phyloP scores from a whole-genome alignment of 345 rosid genomes.

The Salix koriyanagi region DNA sequence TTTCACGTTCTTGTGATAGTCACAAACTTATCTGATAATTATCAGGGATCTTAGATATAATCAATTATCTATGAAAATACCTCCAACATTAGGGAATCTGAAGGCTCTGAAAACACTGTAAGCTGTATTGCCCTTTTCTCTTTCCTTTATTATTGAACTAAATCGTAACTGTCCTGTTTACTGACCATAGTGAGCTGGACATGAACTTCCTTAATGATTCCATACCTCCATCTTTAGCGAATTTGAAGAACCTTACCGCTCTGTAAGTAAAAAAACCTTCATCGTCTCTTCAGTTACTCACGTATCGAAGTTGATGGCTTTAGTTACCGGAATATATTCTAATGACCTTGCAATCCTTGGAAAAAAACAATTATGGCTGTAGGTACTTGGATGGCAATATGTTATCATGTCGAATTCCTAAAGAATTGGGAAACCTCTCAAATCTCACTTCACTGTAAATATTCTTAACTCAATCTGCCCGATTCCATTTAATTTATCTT shows the following conservation, averaged over 20 bases:
- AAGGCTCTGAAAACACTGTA: background rate
- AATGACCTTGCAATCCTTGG: background rate
- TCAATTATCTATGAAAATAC: no score
- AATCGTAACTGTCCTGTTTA: background rate
- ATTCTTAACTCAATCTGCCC: background rate
- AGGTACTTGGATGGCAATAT: background rate
- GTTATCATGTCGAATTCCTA: slow-evolving; percentile 15
- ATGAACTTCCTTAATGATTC: background rate
- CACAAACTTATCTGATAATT: no score
- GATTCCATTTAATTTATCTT: no score
- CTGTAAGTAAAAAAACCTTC: background rate
- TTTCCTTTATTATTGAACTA: no score
- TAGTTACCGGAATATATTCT: background rate
- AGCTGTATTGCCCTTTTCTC: background rate
- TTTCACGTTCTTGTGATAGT: no score
- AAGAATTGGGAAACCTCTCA: slow-evolving; percentile 1
- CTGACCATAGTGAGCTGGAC: background rate
- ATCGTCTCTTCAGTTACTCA: background rate
- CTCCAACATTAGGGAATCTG: background rate
- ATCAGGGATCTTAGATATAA: rapidly evolving
- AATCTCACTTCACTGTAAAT: background rate
- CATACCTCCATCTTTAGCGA: slow-evolving; percentile 12
- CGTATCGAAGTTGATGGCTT: background rate
- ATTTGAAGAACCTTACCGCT: background rate
- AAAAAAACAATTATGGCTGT: background rate